phyloP scores from a whole-genome alignment of 139 green algal species.

The Pleodorina starrii region DNA sequence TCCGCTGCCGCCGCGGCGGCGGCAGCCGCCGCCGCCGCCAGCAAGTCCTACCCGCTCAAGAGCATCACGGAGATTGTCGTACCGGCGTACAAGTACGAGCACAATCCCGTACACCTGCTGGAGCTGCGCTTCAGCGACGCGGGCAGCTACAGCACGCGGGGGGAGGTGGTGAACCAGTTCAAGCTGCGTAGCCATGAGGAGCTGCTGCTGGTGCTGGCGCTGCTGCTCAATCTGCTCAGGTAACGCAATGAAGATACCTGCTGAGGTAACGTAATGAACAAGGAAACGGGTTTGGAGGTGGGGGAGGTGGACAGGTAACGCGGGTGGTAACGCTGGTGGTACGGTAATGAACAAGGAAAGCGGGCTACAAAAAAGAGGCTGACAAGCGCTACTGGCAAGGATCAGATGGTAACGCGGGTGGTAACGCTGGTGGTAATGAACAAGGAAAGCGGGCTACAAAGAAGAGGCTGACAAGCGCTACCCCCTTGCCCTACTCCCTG shows the following conservation, averaged over 20 bases:
- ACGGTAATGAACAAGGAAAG: no score
- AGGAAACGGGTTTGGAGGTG: conserved; percentile 24
- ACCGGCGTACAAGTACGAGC: conserved; percentile 34
- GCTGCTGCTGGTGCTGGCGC: conserved; percentile 30
- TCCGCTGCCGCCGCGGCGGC: not conserved
- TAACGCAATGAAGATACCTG: no score
- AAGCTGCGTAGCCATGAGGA: conserved; percentile 8
- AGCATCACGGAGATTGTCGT: conserved; percentile 33
- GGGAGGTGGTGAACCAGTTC: conserved; percentile 6
- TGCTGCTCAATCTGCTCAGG: conserved; percentile 38
- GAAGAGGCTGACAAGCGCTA: no score
- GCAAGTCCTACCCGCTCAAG: conserved; percentile 37
- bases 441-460: no score
- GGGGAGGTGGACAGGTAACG: conserved; percentile 32
- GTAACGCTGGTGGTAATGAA: no score
- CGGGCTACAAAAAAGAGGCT: no score
- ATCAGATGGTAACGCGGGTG: no score
- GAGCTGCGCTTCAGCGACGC: conserved; percentile 37
- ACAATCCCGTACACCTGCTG: not conserved
- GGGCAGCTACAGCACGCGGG: conserved; percentile 16
- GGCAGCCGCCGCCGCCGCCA: not conserved
- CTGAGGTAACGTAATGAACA: no score
- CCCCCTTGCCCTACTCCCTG: not conserved
- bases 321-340: no score
- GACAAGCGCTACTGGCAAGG: no score